Conservation (phyloP, 1,139 yeast genomes). For the Candida tunisiensis region DNA sequence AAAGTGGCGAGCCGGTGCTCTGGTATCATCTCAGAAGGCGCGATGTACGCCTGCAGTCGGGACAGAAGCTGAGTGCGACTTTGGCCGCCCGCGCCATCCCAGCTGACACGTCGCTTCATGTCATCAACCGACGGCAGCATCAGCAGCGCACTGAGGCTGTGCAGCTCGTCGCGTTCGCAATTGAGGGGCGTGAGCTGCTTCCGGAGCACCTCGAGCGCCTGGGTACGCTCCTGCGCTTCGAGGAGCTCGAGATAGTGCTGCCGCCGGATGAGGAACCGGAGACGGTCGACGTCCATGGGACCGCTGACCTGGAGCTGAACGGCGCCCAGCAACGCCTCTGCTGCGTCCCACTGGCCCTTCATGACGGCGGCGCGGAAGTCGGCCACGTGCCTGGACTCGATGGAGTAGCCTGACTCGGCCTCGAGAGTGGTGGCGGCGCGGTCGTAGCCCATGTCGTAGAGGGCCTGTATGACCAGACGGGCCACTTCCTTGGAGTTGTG, state of each 20-base stretch:
- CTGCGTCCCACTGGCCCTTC: slow-evolving; percentile 26
- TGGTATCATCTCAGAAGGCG: slow-evolving; percentile 37
- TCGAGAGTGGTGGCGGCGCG: slow-evolving; percentile 24
- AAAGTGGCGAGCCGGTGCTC: slow-evolving; percentile 32
- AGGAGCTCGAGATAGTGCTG: slow-evolving; percentile 19
- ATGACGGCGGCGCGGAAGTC: slow-evolving; percentile 24
- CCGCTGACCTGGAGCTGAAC: slow-evolving; percentile 14
- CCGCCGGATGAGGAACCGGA: slow-evolving; percentile 15
- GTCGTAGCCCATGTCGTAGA: slow-evolving; percentile 31
- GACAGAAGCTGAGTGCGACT: slow-evolving; percentile 28
- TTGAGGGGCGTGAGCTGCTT: slow-evolving; percentile 17
- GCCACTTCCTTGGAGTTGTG: slow-evolving; percentile 26
- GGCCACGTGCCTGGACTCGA: slow-evolving; percentile 20
- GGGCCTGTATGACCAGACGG: slow-evolving; percentile 30
- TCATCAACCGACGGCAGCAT: slow-evolving; percentile 20
- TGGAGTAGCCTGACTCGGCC: slow-evolving; percentile 23
- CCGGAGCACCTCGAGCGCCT: slow-evolving; percentile 29
- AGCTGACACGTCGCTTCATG: slow-evolving; percentile 16
- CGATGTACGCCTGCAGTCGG: slow-evolving; percentile 27
- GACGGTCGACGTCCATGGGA: slow-evolving; percentile 2
- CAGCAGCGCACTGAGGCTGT: slow-evolving; percentile 20
- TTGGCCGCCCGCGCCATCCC: slow-evolving; percentile 23
- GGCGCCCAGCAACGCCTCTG: slow-evolving; percentile 19
- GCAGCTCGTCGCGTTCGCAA: slow-evolving; percentile 11
- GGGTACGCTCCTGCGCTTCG: slow-evolving; percentile 14